These are phyloP conservation scores for Cadophora gregata DNA, from an alignment of 2,329 filamentous ascomycete species.

Conservation along the genomic window DNA sequence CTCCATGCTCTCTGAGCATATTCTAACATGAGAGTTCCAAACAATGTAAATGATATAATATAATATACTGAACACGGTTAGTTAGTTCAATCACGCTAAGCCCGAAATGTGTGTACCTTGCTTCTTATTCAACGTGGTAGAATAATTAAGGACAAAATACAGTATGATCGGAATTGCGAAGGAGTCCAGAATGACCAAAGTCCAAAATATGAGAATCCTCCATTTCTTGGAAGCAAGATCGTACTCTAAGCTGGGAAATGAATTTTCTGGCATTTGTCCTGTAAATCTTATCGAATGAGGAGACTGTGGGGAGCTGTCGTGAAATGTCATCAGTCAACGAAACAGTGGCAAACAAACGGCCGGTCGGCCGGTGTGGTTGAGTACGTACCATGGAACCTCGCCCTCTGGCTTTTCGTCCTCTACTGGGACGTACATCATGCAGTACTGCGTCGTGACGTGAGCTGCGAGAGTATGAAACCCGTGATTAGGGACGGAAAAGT, in stretches of 20 bases:
- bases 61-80: conserved; percentile 4
- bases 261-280: neutral
- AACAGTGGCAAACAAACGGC: neutral
- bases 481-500: neutral
- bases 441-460: neutral
- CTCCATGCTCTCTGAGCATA: conserved; percentile 51
- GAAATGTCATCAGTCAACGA: neutral
- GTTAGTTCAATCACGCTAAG: neutral
- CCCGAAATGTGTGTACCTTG: neutral
- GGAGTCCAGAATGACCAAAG: conserved; percentile 11
- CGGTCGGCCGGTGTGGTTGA: neutral
- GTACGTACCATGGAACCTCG: conserved; percentile 8
- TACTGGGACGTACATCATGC: conserved; percentile 14
- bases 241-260: conserved; percentile 17
- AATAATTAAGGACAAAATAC: conserved; percentile 20
- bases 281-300: conserved; percentile 3
- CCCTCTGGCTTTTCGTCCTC: conserved; percentile 1
- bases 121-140: conserved; percentile 14
- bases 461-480: neutral
- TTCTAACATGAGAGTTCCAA: conserved; percentile 59
- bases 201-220: conserved; percentile 16
- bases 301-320: neutral
- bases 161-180: conserved; percentile 17
- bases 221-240: conserved; percentile 16
- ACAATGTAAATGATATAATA: conserved; percentile 58